phyloP scores from a whole-genome alignment of 2,329 filamentous ascomycete genomes.

The Penicillium hesseltinei region DNA sequence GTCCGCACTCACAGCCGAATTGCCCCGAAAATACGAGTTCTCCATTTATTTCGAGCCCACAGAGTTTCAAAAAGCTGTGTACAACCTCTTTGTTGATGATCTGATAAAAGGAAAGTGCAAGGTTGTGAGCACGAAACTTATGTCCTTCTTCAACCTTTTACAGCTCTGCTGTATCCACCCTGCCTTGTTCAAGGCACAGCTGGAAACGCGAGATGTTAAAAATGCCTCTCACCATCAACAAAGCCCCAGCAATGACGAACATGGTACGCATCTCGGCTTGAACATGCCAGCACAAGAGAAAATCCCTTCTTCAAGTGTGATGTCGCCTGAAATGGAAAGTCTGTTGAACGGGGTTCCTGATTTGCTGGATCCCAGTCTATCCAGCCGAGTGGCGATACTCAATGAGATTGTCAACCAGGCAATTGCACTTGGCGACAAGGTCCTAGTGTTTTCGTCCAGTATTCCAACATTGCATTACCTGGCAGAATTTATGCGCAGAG shows the following conservation, averaged over 20 bases:
- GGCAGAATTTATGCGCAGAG: slow-evolving; percentile 53
- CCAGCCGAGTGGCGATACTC: slow-evolving; percentile 68
- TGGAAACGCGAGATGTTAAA: slow-evolving; percentile 30
- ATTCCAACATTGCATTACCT: slow-evolving; percentile 69
- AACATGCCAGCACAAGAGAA: slow-evolving; percentile 7
- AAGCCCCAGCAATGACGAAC: not conserved
- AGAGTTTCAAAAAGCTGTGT: slow-evolving; percentile 61
- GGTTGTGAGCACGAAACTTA: slow-evolving; percentile 34
- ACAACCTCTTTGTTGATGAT: slow-evolving; percentile 48
- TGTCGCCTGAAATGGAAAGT: slow-evolving; percentile 32
- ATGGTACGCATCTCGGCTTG: too few relatives aligned
- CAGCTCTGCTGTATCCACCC: slow-evolving; percentile 61
- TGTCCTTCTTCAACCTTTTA: slow-evolving; percentile 55
- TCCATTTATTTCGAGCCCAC: slow-evolving; percentile 73
- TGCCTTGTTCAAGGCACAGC: slow-evolving; percentile 50
- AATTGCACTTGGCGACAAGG: slow-evolving; percentile 63
- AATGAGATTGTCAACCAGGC: slow-evolving; percentile 67
- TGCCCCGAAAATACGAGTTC: slow-evolving; percentile 78
- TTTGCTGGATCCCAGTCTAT: slow-evolving; percentile 51
- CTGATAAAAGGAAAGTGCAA: too few relatives aligned
- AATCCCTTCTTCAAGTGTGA: not conserved
- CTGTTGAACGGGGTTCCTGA: slow-evolving; percentile 34
- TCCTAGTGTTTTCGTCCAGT: slow-evolving; percentile 77
- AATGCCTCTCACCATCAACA: not conserved
- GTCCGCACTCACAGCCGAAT: slow-evolving; percentile 60